Evolutionary conservation across 805 yeast genomes (phyloP).

Genomic region (Wickerhamomyces mucosus): DNA sequence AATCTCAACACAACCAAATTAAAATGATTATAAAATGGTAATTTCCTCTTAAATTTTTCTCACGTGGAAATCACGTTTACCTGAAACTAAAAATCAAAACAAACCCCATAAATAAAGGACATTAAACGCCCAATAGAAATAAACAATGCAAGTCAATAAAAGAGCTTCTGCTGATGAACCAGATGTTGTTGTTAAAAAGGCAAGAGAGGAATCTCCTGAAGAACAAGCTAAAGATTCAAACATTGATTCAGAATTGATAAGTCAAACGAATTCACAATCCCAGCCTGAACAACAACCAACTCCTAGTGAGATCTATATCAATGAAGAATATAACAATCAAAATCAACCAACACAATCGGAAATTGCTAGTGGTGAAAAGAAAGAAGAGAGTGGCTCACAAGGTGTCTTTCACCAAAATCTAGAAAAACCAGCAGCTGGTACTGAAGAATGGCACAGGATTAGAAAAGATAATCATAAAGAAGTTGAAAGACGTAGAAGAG

Average conservation of each 20-base stretch:
- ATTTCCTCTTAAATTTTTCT: constrained; percentile 13
- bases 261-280: constrained; percentile 3
- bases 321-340: constrained; percentile 1
- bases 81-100: not conserved
- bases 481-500: constrained; percentile 89
- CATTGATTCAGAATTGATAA: constrained; percentile 17
- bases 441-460: constrained; percentile 74
- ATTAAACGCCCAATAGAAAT: constrained; percentile 1
- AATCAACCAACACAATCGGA: not conserved
- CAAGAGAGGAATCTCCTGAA: constrained; percentile 1
- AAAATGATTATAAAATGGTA: too few species aligned
- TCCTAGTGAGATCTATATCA: not conserved
- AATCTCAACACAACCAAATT: too few species aligned
- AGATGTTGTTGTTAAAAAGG: not conserved
- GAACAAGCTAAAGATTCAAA: constrained; percentile 7
- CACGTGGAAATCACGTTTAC: constrained; percentile 20
- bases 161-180: constrained; percentile 2
- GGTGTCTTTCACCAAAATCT: not conserved
- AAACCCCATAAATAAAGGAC: constrained; percentile 1
- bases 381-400: constrained; percentile 1
- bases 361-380: constrained; percentile 3
- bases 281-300: constrained; percentile 1
- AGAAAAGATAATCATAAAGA: constrained; percentile 91
- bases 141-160: constrained; percentile 2
- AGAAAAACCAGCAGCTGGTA: constrained; percentile 48